Evolutionary conservation across 805 yeast species (phyloP), one percentile per base, ranked within the genome.

Genomic region (Candida hungchunana): DNA sequence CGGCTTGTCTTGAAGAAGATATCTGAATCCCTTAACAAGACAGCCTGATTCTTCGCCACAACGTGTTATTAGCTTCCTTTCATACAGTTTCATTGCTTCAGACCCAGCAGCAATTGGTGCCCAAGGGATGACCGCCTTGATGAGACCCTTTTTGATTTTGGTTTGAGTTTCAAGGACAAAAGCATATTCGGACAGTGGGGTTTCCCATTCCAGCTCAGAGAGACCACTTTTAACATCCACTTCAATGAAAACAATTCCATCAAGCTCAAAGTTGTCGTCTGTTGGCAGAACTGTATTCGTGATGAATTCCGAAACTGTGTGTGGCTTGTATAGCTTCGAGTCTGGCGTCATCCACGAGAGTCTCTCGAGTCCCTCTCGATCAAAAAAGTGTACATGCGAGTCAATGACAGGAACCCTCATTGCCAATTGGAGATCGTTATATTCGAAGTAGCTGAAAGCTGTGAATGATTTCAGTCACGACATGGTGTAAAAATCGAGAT

Each of bases 1-100:
- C 3, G 69, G 69, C 42, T 66, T 65, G 38, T 67, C 72, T 46
- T 69, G 74, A 3, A 68, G 41, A 28, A 69, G 52, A 39, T 57
- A 67, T 24, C 75, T 50, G 42, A 66, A 65, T 2, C 73, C 75
- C 37, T 63, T 64, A 20, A 60, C 52, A 18, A 41, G 39, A 3
- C 28, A 12, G 26, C n/a, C n/a, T n/a, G 47, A 44, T 22, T 38
- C 37, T 2, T 40, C 29, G 11, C 29, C 36, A 13, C 39, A 32
- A 1, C 39, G 34, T 7, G 36, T 25, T 13, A 34, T 37, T 26
- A 66, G 18, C 9, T 35, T 33, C 1, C 29, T 28, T 7, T 48
- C 23, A 34, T 46, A 55, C 26, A 38, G 29, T 5, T 26, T 17
- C 4, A 58, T 29, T 1, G 42, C 44, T 0, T 36, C 39, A 2